Base-by-base conservation (phyloP, 2,329 filamentous ascomycete species). In the Aspergillus fijiensis region DNA sequence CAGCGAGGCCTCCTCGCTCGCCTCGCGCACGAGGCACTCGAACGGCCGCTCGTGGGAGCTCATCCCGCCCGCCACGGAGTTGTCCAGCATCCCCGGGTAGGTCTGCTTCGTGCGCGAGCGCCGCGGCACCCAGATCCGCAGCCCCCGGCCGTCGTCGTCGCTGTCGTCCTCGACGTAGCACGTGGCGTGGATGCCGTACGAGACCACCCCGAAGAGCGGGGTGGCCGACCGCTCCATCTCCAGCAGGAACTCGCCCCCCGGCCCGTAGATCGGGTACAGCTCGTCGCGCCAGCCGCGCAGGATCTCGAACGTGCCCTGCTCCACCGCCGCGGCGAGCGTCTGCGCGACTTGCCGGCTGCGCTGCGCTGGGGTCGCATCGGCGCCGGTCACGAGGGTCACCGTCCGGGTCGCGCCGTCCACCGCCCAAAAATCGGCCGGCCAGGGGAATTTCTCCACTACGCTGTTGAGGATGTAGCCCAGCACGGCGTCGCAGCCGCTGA, bases 1-100 rank as follows among this genome's bases (percentile, higher is more conserved):
- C 21, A 99, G 78, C 42, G 87, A 90, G 1, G 95, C 96, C 74
- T 99, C 95, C 77, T 99, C 95, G 64, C 88, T 88, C 3, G 89
- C 89, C 77, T 99, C 95, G 57, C 94, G 86, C 21, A 97, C 83
- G 55, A 96, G 79, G 73, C 89, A 92, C 71, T 94, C 92, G 52
- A 92, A 89, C 0, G 91, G 89, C 23, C 83, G 83, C 74, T 97
- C 93, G 14, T 88, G 89, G 0, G 91, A 90, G 73, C 89, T 87
- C 66, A 98, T 87, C 0, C 92, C 91, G 3, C 91, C 91, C 0
- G 93, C 95, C 6, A 96, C 95, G 1, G 92, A 92, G 75, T 98
- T 99, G 76, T 99, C 95, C 65, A 99, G 81, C 81, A 97, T 93
- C n/a, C 89, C 85, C 0, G 89, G 89, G 72, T 94, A 99, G 0